phyloP scores from a whole-genome alignment of 2,329 filamentous ascomycete species.

The Stagonosporopsis tanaceti region DNA sequence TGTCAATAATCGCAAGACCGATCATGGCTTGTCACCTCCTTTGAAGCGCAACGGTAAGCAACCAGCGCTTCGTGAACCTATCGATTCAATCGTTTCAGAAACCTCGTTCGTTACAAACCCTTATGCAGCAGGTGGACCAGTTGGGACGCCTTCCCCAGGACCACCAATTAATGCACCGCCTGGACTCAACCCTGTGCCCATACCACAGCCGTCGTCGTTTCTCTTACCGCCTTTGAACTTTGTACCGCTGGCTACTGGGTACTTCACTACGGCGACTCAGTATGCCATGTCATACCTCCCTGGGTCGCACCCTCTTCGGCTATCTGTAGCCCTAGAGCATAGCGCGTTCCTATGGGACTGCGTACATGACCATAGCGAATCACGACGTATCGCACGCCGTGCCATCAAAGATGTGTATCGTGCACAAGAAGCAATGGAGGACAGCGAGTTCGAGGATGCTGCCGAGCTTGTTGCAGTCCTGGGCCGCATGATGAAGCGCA shows the following conservation, averaged over 20 bases:
- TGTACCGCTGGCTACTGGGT: slow-evolving; percentile 78
- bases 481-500: slow-evolving; percentile 85
- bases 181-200: slow-evolving; percentile 54
- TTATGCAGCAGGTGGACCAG: slow-evolving; percentile 51
- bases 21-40: slow-evolving; percentile 39
- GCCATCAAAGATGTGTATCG: slow-evolving; percentile 92
- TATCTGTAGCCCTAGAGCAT: slow-evolving; percentile 92
- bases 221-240: slow-evolving; percentile 83
- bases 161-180: slow-evolving; percentile 54
- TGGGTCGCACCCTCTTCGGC: slow-evolving; percentile 85
- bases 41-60: slow-evolving; percentile 47
- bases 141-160: slow-evolving; percentile 52
- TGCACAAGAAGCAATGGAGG: slow-evolving; percentile 89
- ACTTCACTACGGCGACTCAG: slow-evolving; percentile 78
- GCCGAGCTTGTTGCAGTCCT: slow-evolving; percentile 86
- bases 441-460: slow-evolving; percentile 93
- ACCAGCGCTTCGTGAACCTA: slow-evolving; percentile 56
- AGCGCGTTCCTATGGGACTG: slow-evolving; percentile 94
- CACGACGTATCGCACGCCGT: slow-evolving; percentile 77
- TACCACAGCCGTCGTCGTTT: slow-evolving; percentile 68
- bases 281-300: slow-evolving; percentile 80
- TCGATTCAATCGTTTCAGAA: slow-evolving; percentile 59
- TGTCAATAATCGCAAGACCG: slow-evolving; percentile 35
- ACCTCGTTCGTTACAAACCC: slow-evolving; percentile 61
- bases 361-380: slow-evolving; percentile 79